Evolutionary conservation across 1,139 yeast species (phyloP), one percentile per base, ranked within the genome.

Genomic region (Kodamaea ohmeri): DNA sequence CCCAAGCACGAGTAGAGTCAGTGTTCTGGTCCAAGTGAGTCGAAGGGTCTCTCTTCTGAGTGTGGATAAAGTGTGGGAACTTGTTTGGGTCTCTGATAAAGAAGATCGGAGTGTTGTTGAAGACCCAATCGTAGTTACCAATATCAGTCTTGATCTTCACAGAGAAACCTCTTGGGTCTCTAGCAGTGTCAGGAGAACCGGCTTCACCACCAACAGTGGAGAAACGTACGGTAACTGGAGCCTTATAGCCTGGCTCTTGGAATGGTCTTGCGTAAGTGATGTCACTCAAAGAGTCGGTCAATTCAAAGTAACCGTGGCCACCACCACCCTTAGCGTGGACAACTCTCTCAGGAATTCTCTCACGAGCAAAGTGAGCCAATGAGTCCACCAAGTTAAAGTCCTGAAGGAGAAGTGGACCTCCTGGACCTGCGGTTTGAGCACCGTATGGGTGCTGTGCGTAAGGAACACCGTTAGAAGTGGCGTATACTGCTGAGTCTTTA

Each of bases 1-100:
- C 86, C 86, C 87, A 81, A 51, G 78, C 77, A 78, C 76, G 75
- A 58, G 78, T 72, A 24, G 86, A 76, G 60, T 86, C 95, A 19
- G 60, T 49, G 30, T 48, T 53, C 36, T 62, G 69, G 52, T 83
- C 84, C 60, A 83, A 69, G 60, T 85, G 83, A 32, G 94, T 84
- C 63, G 84, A 78, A 27, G 95, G 95, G 66, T 83, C 78, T 60
- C 86, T 65, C 74, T 80, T 80, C 60, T 80, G 87, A 24, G 81
- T 73, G 54, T 77, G 82, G 48, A 76, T 77, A 48, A 76, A 76
- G 42, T 68, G 74, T 24, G 80, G 74, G 60, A 76, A 76, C 60
- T 76, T 76, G 40, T 67, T 56, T n/a, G 82, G 82, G 51, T 77
- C 81, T 51, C 82, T 66, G 43, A 77, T 57, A 56, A 77, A 77